Evolutionary conservation across 2,329 filamentous ascomycete species (phyloP).

Genomic region (Ascocoryne sarcoides): DNA sequence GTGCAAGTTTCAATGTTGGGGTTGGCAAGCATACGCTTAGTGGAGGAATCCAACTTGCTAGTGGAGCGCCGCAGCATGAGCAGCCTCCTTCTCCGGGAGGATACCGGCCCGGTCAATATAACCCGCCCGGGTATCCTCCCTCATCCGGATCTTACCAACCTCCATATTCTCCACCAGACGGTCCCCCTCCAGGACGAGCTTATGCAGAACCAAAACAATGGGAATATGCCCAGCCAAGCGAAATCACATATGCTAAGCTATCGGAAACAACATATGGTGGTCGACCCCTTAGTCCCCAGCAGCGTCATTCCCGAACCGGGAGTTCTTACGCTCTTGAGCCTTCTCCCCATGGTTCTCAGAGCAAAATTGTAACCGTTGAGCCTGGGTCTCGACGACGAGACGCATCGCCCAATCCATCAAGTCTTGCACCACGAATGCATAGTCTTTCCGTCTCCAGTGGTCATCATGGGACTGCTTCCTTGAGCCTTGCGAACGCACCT

Average conservation of each 20-base stretch:
- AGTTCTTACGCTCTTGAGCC: slow-evolving; percentile 5
- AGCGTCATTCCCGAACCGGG: slow-evolving; percentile 8
- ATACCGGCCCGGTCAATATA: slow-evolving; percentile 1
- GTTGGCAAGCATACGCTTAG: slow-evolving; percentile 19
- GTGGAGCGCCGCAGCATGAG: slow-evolving; percentile 15
- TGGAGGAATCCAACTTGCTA: slow-evolving; percentile 17
- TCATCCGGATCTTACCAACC: slow-evolving; percentile 2
- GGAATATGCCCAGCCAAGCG: slow-evolving; percentile 33
- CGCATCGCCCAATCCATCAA: slow-evolving; percentile 16
- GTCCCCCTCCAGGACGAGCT: slow-evolving; percentile 5
- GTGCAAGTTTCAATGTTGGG: slow-evolving; percentile 22
- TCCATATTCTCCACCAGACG: slow-evolving; percentile 5
- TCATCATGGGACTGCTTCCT: slow-evolving; percentile 17
- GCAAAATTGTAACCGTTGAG: slow-evolving; percentile 25
- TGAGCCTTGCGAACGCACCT: slow-evolving; percentile 47
- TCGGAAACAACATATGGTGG: slow-evolving; percentile 14
- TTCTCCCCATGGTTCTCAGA: slow-evolving; percentile 11
- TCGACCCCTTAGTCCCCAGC: slow-evolving; percentile 12
- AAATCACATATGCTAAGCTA: slow-evolving; percentile 29
- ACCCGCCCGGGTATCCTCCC: neutral
- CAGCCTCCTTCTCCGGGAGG: slow-evolving; percentile 8
- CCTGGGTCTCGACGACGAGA: slow-evolving; percentile 22
- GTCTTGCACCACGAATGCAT: slow-evolving; percentile 24
- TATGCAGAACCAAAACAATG: slow-evolving; percentile 28
- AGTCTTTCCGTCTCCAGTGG: slow-evolving; percentile 24